These are phyloP conservation scores for Hansfordia pulvinata DNA, from an alignment of 2,329 filamentous ascomycete genomes.

Conservation along the genomic window DNA sequence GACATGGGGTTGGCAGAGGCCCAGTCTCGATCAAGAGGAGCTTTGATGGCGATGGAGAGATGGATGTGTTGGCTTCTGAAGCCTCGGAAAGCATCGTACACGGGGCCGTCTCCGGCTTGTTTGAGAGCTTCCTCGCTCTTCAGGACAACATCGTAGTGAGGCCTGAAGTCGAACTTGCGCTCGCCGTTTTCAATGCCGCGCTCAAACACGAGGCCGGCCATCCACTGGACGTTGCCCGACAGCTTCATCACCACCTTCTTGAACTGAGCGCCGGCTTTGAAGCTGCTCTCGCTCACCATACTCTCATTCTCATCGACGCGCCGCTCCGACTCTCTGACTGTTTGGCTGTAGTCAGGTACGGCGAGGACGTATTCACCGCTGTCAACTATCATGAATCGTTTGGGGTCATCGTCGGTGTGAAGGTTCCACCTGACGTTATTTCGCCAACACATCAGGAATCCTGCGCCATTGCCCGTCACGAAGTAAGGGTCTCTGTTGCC, in stretches of 20 bases:
- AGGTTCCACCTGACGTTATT: constrained; percentile 85
- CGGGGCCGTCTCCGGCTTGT: constrained; percentile 36
- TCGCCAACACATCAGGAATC: constrained; percentile 97
- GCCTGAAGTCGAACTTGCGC: constrained; percentile 77
- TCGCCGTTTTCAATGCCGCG: constrained; percentile 58
- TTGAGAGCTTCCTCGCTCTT: constrained; percentile 64
- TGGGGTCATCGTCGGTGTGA: constrained; percentile 73
- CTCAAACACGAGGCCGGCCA: constrained; percentile 86
- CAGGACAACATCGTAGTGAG: constrained; percentile 82
- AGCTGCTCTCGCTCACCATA: constrained; percentile 46
- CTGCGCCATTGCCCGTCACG: constrained; percentile 82
- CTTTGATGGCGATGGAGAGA: constrained; percentile 80
- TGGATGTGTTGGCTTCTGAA: constrained; percentile 97
- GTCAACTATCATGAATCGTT: constrained; percentile 88
- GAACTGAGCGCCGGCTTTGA: constrained; percentile 69
- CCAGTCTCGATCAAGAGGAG: constrained; percentile 82
- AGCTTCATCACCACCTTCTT: constrained; percentile 99
- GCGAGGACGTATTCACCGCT: constrained; percentile 92
- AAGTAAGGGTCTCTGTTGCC: constrained; percentile 85
- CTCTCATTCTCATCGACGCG: constrained; percentile 41
- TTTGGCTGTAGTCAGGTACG: constrained; percentile 82
- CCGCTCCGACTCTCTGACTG: constrained; percentile 55
- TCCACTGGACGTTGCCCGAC: constrained; percentile 89
- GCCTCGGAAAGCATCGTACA: constrained; percentile 89
- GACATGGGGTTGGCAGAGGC: constrained; percentile 57